Base-by-base conservation (phyloP, 2,329 filamentous ascomycete genomes). In the Talaromyces marneffei region DNA sequence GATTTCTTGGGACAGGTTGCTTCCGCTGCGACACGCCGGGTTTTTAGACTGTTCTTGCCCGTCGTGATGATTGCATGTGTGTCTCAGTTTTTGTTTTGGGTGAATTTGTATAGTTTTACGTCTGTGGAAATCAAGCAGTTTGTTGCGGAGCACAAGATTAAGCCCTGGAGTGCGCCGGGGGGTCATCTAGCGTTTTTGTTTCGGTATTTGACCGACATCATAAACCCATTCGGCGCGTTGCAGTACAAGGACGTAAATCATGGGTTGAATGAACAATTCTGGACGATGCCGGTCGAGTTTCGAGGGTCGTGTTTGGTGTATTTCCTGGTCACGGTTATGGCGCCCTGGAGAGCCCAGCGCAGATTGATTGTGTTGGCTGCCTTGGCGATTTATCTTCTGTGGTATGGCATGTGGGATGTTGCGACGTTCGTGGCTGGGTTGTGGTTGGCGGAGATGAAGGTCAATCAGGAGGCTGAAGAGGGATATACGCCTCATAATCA, bases 41-140 rank as follows among this genome's bases (percentile, higher is more conserved):
- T 67, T 6, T 67, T 74, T 31, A 69, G 73, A 7, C 70, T 75
- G 20, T 74, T 69, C 54, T 52, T 73, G 5, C 72, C 72, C 0
- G 66, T 68, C 18, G 42, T 69, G 14, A 44, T 65, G 1, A 63
- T 70, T 5, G 67, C 67, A 1, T 56, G 67, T 1, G 60, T 70
- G 8, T 69, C 65, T 8, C 66, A 69, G 39, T 3, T 68, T 7
- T 40, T 67, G n/a, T 67, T 61, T 23, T 67, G 66, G 50, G 59
- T 54, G 35, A 65, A 64, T 63, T 46, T 62, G 25, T 70, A 66
- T 42, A 52, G 10, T 23, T 52, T 29, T n/a, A 35, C 29, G 5
- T 35, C 48, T 23, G n/a, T 33, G 2, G 48, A 52, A 52, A 52
- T 35, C 5, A 52, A 52, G 9, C 48, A 52, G 10, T 52, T 52